Evolutionary conservation across 768 basidiomycete species (phyloP).

Genomic region (Termitomyces sp.): DNA sequence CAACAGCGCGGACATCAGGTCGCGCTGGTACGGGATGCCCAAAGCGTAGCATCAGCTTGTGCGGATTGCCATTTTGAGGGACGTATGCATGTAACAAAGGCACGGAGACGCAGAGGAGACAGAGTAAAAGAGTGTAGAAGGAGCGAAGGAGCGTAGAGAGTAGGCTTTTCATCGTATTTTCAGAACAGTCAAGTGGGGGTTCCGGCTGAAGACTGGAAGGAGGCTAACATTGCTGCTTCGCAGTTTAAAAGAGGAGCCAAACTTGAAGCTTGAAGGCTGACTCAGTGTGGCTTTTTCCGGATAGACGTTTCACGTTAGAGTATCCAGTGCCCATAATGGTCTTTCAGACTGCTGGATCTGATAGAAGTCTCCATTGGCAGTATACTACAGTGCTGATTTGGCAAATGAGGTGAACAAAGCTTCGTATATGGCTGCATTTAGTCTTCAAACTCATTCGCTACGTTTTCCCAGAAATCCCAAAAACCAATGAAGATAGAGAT

Average conservation of each 20-base stretch:
- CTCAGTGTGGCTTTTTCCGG: neutral
- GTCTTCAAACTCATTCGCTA: neutral
- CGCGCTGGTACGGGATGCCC: neutral
- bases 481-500: neutral
- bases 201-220: neutral
- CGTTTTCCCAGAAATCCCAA: neutral
- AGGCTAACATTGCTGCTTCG: neutral
- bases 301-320: neutral
- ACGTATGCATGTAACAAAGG: slow-evolving; percentile 3
- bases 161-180: slow-evolving; percentile 10
- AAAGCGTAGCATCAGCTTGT: neutral
- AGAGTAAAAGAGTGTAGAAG: slow-evolving; percentile 15
- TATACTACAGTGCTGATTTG: neutral
- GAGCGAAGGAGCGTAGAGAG: slow-evolving; percentile 11
- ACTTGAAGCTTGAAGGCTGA: neutral
- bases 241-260: neutral
- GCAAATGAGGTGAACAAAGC: neutral
- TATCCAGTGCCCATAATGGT: neutral
- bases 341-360: neutral
- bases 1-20: neutral
- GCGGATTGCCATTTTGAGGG: neutral
- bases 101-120: neutral
- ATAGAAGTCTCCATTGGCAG: too few relatives aligned
- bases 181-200: neutral
- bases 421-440: neutral